Percentiles rank a stretch among this genome's conserved stretches.
Conservation (phyloP, 345 rosid species). For the Aquilaria yunnanensis region DNA sequence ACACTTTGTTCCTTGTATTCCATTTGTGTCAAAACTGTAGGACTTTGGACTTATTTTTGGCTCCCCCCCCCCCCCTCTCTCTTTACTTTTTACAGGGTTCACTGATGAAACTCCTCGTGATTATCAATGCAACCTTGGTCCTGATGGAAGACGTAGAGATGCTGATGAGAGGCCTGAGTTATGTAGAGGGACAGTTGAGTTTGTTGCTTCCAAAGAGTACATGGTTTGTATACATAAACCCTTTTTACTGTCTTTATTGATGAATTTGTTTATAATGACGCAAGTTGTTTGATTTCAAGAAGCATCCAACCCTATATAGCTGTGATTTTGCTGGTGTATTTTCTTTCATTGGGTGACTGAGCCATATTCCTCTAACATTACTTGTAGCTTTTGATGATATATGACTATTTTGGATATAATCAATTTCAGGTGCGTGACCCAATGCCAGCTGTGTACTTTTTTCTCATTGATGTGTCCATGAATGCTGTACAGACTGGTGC, state of each 20-base stretch:
- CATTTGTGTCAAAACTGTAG: conserved; percentile 6
- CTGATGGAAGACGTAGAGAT: conserved; percentile 92
- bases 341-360: not conserved
- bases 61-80: not conserved
- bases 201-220: conserved; percentile 88
- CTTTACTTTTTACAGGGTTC: conserved; percentile 42
- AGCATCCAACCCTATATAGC: conserved; percentile 3
- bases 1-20: conserved; percentile 4
- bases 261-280: conserved; percentile 4
- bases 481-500: conserved; percentile 95
- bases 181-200: conserved; percentile 91
- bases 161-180: conserved; percentile 96
- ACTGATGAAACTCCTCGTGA: conserved; percentile 81
- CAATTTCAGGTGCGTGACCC: conserved; percentile 86
- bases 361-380: conserved; percentile 11
- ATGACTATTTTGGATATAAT: conserved; percentile 8
- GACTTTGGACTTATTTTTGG: conserved; percentile 2
- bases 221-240: conserved; percentile 47
- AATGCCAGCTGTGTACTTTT: conserved; percentile 94
- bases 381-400: not conserved
- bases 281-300: not conserved
- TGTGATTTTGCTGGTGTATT: not conserved
- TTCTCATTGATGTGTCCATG: conserved; percentile 93
- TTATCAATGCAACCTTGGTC: conserved; percentile 85
- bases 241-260: not conserved